These are phyloP conservation scores for Butyriboletus appendiculatus DNA, from an alignment of 1,284 basidiomycete species.

Conservation along the genomic window DNA sequence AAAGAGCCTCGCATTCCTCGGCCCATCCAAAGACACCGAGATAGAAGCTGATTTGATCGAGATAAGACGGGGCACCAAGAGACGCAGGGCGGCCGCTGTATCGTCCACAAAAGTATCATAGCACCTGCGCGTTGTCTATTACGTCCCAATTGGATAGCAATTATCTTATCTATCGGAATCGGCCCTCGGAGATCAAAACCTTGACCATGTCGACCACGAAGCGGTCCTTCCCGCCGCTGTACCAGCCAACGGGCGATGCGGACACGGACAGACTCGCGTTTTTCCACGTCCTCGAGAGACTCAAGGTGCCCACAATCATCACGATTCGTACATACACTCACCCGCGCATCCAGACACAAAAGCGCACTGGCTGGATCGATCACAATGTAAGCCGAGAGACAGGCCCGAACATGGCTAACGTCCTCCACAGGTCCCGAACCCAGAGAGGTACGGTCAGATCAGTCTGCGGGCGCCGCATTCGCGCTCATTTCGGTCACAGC, in stretches of 20 bases:
- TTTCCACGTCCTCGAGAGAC: conserved; percentile 82
- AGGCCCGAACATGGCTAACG: conserved; percentile 6
- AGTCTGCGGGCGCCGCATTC: background rate
- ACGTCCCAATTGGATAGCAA: conserved; percentile 2
- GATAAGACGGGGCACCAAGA: conserved; percentile 71
- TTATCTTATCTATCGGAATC: conserved; percentile 37
- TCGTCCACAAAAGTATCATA: conserved; percentile 34
- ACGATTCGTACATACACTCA: background rate
- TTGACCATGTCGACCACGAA: conserved; percentile 13
- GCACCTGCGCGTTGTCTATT: background rate
- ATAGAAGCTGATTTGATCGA: conserved; percentile 73
- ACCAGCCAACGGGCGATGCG: conserved; percentile 54
- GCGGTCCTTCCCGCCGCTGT: conserved; percentile 54
- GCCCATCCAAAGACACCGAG: conserved; percentile 61
- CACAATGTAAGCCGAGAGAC: conserved; percentile 57
- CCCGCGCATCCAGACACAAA: conserved; percentile 67
- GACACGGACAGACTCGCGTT: conserved; percentile 79
- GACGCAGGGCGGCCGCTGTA: conserved; percentile 54
- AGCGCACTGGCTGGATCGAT: conserved; percentile 93
- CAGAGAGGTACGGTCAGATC: conserved; percentile 67
- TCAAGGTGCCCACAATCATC: conserved; percentile 62
- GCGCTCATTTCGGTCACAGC: conserved; percentile 41
- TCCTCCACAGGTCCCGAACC: conserved; percentile 60
- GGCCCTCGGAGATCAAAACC: conserved; percentile 25
- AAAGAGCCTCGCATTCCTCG: conserved; percentile 59